phyloP scores from a whole-genome alignment of 1,284 basidiomycete genomes.

The Rhodofomes roseus region DNA sequence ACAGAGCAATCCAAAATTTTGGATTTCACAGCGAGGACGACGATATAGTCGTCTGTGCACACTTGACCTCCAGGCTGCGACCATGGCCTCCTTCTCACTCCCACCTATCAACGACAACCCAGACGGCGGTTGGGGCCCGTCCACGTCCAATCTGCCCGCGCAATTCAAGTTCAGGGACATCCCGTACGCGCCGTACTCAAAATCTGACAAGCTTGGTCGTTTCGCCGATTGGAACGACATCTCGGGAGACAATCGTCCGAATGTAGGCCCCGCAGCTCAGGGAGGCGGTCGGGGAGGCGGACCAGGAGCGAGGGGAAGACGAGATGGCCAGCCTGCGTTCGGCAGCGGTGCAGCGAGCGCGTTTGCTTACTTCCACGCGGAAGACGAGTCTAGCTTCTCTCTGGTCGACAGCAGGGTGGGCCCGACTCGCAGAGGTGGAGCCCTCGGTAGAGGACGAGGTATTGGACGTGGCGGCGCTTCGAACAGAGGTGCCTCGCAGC shows the following conservation, averaged over 20 bases:
- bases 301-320: constrained; percentile 48
- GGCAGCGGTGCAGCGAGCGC: constrained; percentile 85
- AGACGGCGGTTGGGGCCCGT: constrained; percentile 82
- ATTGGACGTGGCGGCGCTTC: constrained; percentile 44
- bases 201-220: constrained; percentile 96
- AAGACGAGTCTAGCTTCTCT: constrained; percentile 97
- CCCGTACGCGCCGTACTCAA: constrained; percentile 96
- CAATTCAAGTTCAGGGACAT: constrained; percentile 89
- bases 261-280: constrained; percentile 48
- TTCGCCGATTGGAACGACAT: constrained; percentile 97
- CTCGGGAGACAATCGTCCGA: constrained; percentile 60
- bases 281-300: constrained; percentile 42
- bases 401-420: constrained; percentile 87
- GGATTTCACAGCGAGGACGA: neutral
- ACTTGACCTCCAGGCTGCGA: neutral
- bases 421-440: constrained; percentile 59
- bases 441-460: constrained; percentile 58
- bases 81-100: constrained; percentile 72
- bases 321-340: constrained; percentile 69
- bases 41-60: neutral
- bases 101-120: constrained; percentile 79
- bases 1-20: constrained; percentile 19
- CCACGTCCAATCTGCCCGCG: constrained; percentile 67
- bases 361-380: constrained; percentile 98
- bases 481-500: constrained; percentile 40